Evolutionary conservation across 1,139 yeast genomes (phyloP).

Genomic region (Blastobotrys buckinghamii): DNA sequence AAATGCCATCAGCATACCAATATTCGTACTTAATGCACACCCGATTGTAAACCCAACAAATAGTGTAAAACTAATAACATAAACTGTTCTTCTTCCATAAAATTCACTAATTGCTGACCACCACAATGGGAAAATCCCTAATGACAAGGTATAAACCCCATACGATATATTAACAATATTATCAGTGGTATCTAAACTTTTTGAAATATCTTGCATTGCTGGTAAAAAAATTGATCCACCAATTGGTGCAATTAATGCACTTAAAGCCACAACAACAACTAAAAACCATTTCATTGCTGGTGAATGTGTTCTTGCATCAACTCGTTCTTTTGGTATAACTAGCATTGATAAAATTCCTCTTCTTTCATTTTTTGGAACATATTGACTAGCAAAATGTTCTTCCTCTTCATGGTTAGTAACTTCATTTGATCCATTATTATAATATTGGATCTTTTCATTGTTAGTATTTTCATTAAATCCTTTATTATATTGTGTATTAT

Average conservation of each 20-base stretch:
- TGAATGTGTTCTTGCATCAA: slow-evolving; percentile 66
- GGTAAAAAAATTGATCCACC: slow-evolving; percentile 85
- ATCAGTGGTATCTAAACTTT: slow-evolving; percentile 49
- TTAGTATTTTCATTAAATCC: no score
- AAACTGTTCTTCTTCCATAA: slow-evolving; percentile 65
- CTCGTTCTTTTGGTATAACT: slow-evolving; percentile 61
- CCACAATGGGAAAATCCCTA: slow-evolving; percentile 84
- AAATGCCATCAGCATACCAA: slow-evolving; percentile 58
- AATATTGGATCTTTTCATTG: no score
- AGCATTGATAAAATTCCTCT: slow-evolving; percentile 31
- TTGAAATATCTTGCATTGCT: slow-evolving; percentile 57
- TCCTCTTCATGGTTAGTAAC: no score
- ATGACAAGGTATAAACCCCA: slow-evolving; percentile 65
- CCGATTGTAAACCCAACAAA: slow-evolving; percentile 68
- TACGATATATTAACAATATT: slow-evolving; percentile 69
- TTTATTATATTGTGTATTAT: no score
- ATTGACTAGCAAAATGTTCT: not conserved
- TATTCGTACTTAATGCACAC: slow-evolving; percentile 58
- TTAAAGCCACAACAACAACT: slow-evolving; percentile 61
- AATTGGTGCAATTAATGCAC: slow-evolving; percentile 83
- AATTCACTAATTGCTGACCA: slow-evolving; percentile 78
- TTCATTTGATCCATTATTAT: no score
- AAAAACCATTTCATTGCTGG: slow-evolving; percentile 43
- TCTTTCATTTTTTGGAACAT: slow-evolving; percentile 15
- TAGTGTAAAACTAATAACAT: slow-evolving; percentile 57